phyloP scores from a whole-genome alignment of 1,284 basidiomycete genomes.

The Irpex rosettiformis region DNA sequence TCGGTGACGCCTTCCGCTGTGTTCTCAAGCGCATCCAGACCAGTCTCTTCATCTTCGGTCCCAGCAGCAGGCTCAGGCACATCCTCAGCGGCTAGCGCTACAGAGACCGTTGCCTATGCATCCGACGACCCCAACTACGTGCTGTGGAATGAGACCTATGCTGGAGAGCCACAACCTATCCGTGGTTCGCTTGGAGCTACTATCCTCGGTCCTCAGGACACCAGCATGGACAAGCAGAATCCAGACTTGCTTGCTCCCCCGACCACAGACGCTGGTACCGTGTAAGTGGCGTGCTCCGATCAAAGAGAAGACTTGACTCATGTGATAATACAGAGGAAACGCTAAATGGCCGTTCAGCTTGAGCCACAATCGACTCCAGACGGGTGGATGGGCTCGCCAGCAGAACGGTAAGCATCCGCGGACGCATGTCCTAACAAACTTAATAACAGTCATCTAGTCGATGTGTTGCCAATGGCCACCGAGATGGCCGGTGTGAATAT shows the following conservation, averaged over 20 bases:
- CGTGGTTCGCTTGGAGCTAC: conserved; percentile 42
- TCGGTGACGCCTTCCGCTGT: neutral
- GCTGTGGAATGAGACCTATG: conserved; percentile 11
- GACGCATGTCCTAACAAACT: neutral
- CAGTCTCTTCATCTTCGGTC: neutral
- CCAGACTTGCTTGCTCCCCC: conserved; percentile 62
- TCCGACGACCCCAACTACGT: conserved; percentile 16
- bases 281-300: conserved; percentile 36
- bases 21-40: neutral
- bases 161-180: conserved; percentile 27
- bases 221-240: conserved; percentile 46
- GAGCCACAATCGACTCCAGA: conserved; percentile 61
- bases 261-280: conserved; percentile 54
- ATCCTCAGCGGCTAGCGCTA: neutral
- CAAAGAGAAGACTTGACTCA: neutral
- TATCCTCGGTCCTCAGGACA: conserved; percentile 54
- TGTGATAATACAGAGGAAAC: conserved; percentile 36
- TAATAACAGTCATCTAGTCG: conserved; percentile 28
- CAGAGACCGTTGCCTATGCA: conserved; percentile 15
- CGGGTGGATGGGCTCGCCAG: conserved; percentile 68
- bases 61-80: conserved; percentile 2
- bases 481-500: conserved; percentile 41
- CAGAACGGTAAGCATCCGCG: conserved; percentile 44
- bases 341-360: conserved; percentile 68
- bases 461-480: conserved; percentile 54